Evolutionary conservation across 2,329 filamentous ascomycete genomes (phyloP).

Genomic region (Colletotrichum sp.): DNA sequence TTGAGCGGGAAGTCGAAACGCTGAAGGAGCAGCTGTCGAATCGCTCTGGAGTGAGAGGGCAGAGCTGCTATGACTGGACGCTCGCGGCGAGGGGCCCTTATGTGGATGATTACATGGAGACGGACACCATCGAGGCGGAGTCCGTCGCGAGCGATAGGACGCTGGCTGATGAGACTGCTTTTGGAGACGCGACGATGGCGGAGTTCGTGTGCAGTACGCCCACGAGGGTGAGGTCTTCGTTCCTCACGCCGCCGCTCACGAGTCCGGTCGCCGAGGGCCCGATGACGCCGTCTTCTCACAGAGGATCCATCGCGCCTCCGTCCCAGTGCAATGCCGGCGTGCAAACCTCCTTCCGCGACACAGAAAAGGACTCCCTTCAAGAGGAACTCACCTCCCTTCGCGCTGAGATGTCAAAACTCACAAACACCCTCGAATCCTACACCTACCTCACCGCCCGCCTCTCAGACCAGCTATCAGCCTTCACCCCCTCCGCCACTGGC

Average conservation of each 20-base stretch:
- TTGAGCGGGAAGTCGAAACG: conserved; percentile 43
- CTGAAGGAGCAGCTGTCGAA: conserved; percentile 37
- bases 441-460: conserved; percentile 43
- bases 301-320: conserved; percentile 18
- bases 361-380: conserved; percentile 45
- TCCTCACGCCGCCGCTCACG: conserved; percentile 61
- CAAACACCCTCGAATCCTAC: conserved; percentile 52
- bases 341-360: conserved; percentile 47
- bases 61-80: conserved; percentile 53
- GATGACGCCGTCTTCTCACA: conserved; percentile 41
- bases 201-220: conserved; percentile 60
- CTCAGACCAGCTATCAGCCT: conserved; percentile 36
- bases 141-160: conserved; percentile 56
- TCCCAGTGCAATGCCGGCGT: conserved; percentile 39
- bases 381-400: conserved; percentile 54
- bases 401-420: conserved; percentile 53
- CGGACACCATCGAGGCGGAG: conserved; percentile 36
- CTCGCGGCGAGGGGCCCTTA: conserved; percentile 53
- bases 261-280: conserved; percentile 43
- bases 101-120: conserved; percentile 45
- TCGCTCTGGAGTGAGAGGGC: conserved; percentile 14
- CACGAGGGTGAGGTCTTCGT: conserved; percentile 46
- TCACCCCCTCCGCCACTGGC: conserved; percentile 18
- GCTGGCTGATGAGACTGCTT: conserved; percentile 42
- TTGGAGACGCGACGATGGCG: conserved; percentile 56